Evolutionary conservation across 805 yeast species (phyloP), one percentile per base, ranked within the genome.

Genomic region (Isabelozyma rhagii): DNA sequence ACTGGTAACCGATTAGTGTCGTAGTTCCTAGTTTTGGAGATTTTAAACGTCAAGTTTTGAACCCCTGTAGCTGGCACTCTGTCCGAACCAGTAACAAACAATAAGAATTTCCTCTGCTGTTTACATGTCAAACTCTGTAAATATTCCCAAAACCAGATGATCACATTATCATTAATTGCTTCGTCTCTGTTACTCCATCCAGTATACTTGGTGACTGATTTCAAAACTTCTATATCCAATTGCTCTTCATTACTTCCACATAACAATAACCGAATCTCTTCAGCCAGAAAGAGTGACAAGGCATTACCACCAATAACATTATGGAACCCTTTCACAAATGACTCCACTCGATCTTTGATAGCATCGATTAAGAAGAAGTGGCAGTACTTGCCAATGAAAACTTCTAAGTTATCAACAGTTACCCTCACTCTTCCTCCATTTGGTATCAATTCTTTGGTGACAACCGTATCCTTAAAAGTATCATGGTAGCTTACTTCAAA

Each of bases 21-120:
- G 1, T 53, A 57, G 25, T 53, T 53, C 14, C 55, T 54, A 10
- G 71, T 58, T 48, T 79, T 78, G 13, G 85, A 80, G n/a, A 93
- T 80, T 52, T 84, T 84, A 59, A 94, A 85, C 42, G 76, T 75
- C 71, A 93, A 69, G 46, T 87, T 85, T 29, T 87, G 84, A 28
- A 90, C 76, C 0, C 99, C 99, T 0, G 97, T 89, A 0, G 97
- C 96, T 0, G 99, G 98, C 7, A 94, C 76, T 43, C 97, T 72
- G 60, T 90, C 97, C 1, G 96, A 85, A 0, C 98, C 97, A 0
- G 97, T 92, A 2, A 92, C 83, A 64, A 93, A 93, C 15, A 78
- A 72, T 39, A 93, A 67, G 42, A 93, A 70, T 56, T 79, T 80
- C 54, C 83, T 82, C 56, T 88, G 96, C 29, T 77, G 72, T 4